phyloP scores from a whole-genome alignment of 257 asterid species.

The Datura wrightii region DNA sequence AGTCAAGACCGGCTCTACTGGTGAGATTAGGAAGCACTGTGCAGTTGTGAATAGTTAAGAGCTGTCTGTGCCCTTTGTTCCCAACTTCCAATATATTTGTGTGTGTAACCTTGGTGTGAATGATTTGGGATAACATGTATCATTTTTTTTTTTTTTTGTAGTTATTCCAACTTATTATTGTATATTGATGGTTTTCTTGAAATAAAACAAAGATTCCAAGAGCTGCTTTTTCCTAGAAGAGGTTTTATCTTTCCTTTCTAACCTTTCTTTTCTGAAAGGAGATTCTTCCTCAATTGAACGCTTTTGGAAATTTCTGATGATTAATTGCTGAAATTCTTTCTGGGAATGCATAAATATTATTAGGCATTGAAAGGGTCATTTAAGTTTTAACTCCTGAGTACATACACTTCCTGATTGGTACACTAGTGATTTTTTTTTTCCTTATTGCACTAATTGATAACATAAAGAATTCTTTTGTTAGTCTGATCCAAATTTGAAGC shows the following conservation, averaged over 20 bases:
- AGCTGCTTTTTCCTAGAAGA: no score
- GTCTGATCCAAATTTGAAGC: neutral
- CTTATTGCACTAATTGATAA: no score
- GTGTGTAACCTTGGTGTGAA: neutral
- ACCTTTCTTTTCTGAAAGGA: neutral
- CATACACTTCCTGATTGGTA: neutral
- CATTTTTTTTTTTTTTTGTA: neutral
- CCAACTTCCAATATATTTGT: neutral
- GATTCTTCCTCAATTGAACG: neutral
- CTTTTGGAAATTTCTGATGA: neutral
- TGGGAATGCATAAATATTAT: no score
- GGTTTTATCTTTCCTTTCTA: no score
- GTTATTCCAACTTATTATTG: neutral
- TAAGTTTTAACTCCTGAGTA: no score
- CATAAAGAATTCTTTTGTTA: neutral
- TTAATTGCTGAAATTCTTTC: no score
- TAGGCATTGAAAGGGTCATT: neutral
- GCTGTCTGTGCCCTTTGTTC: neutral
- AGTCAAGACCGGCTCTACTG: neutral
- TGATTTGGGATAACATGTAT: neutral
- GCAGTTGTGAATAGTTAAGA: neutral
- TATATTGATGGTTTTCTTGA: neutral
- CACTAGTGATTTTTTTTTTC: no score
- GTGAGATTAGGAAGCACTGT: neutral
- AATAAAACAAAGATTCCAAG: no score